Conservation (phyloP, 208 protist genomes). For the Leishmania aethiopica region DNA sequence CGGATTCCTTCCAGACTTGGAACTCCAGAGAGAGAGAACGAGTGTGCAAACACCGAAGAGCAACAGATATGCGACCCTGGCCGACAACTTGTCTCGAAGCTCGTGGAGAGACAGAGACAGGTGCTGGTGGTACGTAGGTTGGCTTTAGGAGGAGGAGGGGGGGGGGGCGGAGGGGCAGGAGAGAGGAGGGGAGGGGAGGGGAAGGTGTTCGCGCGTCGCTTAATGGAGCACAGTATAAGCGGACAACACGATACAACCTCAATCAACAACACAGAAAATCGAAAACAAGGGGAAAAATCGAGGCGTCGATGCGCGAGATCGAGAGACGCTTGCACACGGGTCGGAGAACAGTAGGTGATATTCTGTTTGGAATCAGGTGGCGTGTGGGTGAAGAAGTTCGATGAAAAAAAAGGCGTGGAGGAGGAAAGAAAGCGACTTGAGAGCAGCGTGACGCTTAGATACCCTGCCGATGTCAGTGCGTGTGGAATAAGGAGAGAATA, state of each 20-base stretch:
- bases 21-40: neutral
- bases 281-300: neutral
- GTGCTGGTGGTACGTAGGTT: neutral
- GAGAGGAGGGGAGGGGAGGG: neutral
- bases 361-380: neutral
- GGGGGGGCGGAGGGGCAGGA: too few species aligned
- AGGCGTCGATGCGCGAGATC: neutral
- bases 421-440: neutral
- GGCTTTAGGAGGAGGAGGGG: neutral
- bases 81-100: neutral
- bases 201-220: neutral
- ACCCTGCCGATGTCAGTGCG: neutral
- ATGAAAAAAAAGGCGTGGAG: neutral
- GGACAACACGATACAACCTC: neutral
- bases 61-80: neutral
- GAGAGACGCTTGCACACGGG: neutral
- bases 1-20: neutral
- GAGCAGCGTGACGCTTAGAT: neutral
- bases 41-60: neutral
- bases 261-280: neutral
- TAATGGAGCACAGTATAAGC: slow-evolving; percentile 11
- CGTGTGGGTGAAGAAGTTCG: neutral
- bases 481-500: neutral
- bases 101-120: neutral
- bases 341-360: neutral